A percentile compares a stretch with the other conserved stretches of the same genome.
phyloP scores from a whole-genome alignment of 1,284 basidiomycete genomes.

The Jaminaea rosea region DNA sequence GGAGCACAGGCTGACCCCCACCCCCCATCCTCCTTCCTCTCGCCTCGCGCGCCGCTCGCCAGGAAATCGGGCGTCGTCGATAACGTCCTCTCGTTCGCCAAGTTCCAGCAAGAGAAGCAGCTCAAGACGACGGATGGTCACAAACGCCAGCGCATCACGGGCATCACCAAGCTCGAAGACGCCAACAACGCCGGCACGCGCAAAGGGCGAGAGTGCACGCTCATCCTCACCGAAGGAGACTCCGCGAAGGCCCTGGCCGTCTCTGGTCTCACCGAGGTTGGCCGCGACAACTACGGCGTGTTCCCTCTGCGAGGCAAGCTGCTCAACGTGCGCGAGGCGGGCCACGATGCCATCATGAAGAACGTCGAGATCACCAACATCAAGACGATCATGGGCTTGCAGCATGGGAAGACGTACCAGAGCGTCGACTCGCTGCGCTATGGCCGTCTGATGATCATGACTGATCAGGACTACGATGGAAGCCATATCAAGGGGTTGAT shows the following conservation, averaged over 20 bases:
- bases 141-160: slow-evolving; percentile 69
- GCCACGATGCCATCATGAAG: slow-evolving; percentile 92
- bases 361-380: slow-evolving; percentile 95
- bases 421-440: slow-evolving; percentile 71
- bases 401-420: slow-evolving; percentile 82
- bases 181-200: slow-evolving; percentile 94
- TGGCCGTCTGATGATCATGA: slow-evolving; percentile 98
- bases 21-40: background rate
- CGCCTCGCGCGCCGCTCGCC: slow-evolving; percentile 53
- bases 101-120: slow-evolving; percentile 90
- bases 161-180: slow-evolving; percentile 87
- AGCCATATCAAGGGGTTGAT: slow-evolving; percentile 98
- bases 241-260: slow-evolving; percentile 95
- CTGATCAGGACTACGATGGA: slow-evolving; percentile 99
- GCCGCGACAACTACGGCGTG: slow-evolving; percentile 92
- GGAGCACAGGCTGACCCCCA: background rate
- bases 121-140: slow-evolving; percentile 94
- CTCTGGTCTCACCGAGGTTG: slow-evolving; percentile 86
- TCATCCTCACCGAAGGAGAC: slow-evolving; percentile 98
- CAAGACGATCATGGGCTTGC: slow-evolving; percentile 94
- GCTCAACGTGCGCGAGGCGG: slow-evolving; percentile 93
- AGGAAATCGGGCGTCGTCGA: slow-evolving; percentile 84
- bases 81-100: slow-evolving; percentile 87
- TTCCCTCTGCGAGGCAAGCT: slow-evolving; percentile 96
- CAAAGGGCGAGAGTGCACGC: slow-evolving; percentile 69